Percentiles rank a stretch among this genome's conserved stretches.
Evolutionary conservation across 805 yeast species (phyloP).

Genomic region (Tetrapisispora namnaoensis): DNA sequence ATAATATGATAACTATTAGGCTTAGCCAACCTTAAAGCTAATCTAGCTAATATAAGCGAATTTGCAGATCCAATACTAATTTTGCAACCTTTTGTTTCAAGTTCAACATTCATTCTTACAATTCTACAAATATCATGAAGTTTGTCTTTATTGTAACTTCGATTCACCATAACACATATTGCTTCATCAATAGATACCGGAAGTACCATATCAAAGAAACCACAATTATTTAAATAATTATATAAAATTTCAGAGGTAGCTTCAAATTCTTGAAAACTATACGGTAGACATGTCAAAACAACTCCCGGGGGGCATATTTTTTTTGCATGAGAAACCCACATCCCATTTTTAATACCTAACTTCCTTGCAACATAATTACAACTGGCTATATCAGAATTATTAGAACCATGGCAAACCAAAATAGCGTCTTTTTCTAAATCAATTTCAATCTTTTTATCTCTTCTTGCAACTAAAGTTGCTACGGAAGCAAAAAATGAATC

Average conservation of each 20-base stretch:
- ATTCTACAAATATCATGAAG: conserved; percentile 14
- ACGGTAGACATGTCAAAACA: conserved; percentile 49
- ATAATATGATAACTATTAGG: conserved; percentile 54
- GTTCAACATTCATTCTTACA: conserved; percentile 35
- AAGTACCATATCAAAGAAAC: conserved; percentile 38
- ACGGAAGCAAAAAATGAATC: conserved; percentile 92
- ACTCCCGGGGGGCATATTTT: conserved; percentile 45
- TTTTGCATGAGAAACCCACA: conserved; percentile 73
- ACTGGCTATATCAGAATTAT: conserved; percentile 69
- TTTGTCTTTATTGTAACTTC: background rate
- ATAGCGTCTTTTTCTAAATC: conserved; percentile 43
- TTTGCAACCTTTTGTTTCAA: conserved; percentile 43
- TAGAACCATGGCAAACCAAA: conserved; percentile 47
- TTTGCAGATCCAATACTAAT: conserved; percentile 74
- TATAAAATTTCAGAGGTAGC: conserved; percentile 55
- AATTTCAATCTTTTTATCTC: conserved; percentile 22
- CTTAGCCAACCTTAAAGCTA: conserved; percentile 65
- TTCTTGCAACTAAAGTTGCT: conserved; percentile 50
- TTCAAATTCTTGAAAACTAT: conserved; percentile 70
- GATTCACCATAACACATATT: conserved; percentile 28
- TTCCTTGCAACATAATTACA: conserved; percentile 82
- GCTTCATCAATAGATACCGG: conserved; percentile 95
- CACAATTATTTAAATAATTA: conserved; percentile 33
- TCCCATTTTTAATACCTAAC: conserved; percentile 76
- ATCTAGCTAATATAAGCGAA: conserved; percentile 68